Evolutionary conservation across 2,329 filamentous ascomycete species (phyloP), one percentile per base, ranked within the genome.

Genomic region (Leptographium radiaticola): DNA sequence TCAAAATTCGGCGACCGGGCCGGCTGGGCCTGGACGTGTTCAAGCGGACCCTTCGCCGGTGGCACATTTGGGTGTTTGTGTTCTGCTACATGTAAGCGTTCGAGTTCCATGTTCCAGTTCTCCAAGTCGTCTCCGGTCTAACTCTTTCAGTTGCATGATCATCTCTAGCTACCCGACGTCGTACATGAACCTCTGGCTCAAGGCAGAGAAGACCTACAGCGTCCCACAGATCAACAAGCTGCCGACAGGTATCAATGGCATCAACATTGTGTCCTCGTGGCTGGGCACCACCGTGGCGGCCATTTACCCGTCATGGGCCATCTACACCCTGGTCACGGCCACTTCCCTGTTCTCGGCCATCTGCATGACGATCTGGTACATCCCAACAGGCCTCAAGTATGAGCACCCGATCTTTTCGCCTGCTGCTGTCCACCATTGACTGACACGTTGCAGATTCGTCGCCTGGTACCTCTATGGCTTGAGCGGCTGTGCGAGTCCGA

Each of bases 131-230:
- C 4, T 15, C 2, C 38, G 25, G 4, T 42, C 30, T 30, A n/a
- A 34, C 30, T 15, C 6, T 5, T 4, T 1, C 44, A 58, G 57
- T 10, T 71, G 66, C 61, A 71, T 72, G 68, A 70, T 71, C 46
- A 65, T 70, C n/a, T 69, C 69, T 0, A 66, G 66, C 0, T 77
- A 77, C 55, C 72, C 72, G 0, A 59, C 64, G 4, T 61, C 63
- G 0, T 76, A 77, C 53, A 77, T 77, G 74, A 74, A 69, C 34
- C 68, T 77, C 12, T 77, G 75, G 75, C 68, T 77, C 43, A 76
- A 76, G 55, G 67, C 68, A 1, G 70, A 74, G 33, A 25, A 25
- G 25, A 68, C 68, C 6, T 77, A 73, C 59, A 70, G 71, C 0
- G 66, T 77, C 0, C 67, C 69, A 0, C 68, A 76, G 55, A 70